A percentile compares a stretch with the other conserved stretches of the same genome.
These are phyloP conservation scores for Eucalyptus sp. DNA, from an alignment of 345 rosid genomes.

Conservation along the genomic window DNA sequence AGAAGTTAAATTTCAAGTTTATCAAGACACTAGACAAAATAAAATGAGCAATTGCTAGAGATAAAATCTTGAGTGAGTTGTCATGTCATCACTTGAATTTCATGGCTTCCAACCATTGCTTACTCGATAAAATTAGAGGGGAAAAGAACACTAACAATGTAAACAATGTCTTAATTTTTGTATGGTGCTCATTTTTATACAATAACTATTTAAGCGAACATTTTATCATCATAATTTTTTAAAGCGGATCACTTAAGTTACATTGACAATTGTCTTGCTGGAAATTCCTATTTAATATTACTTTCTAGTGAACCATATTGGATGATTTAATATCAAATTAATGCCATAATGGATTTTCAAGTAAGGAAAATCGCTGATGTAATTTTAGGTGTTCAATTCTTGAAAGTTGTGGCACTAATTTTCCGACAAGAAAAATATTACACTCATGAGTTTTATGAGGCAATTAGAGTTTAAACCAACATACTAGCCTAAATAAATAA, in stretches of 20 bases:
- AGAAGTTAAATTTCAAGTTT: background rate
- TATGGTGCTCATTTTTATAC: too few relatives aligned
- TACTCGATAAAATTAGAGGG: background rate
- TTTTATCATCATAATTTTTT: background rate
- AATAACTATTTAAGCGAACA: too few relatives aligned
- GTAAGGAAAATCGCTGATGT: background rate
- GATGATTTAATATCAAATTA: background rate
- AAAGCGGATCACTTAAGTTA: background rate
- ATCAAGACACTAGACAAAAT: background rate
- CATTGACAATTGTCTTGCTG: background rate
- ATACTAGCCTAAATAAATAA: background rate
- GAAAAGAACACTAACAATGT: background rate
- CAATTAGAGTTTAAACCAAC: background rate
- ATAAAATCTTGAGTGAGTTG: background rate
- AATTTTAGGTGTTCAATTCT: background rate
- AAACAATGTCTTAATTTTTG: too few relatives aligned
- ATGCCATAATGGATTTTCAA: background rate
- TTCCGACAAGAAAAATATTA: background rate
- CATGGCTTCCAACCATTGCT: background rate
- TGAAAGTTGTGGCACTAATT: background rate
- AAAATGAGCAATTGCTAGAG: background rate
- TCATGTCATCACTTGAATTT: background rate
- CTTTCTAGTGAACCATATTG: background rate
- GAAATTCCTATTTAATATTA: background rate
- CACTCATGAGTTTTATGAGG: background rate